These are phyloP conservation scores for Lachnellula hyalina DNA, from an alignment of 2,329 filamentous ascomycete species.

Conservation along the genomic window DNA sequence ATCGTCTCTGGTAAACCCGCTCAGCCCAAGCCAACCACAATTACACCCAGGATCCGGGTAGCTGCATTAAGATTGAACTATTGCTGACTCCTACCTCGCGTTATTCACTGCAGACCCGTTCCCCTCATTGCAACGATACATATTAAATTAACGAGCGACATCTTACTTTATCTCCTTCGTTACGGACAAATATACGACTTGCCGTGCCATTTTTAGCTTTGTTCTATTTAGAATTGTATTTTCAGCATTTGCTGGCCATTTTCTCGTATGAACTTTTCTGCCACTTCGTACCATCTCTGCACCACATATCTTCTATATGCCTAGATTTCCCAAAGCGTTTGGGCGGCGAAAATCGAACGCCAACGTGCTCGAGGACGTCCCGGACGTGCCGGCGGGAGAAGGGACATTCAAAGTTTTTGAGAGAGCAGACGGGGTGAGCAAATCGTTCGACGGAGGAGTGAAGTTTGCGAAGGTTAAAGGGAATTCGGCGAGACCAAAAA, in stretches of 20 bases:
- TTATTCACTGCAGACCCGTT: conserved; percentile 21
- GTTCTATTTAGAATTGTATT: neutral
- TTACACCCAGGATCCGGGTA: conserved; percentile 16
- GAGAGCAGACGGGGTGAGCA: conserved; percentile 20
- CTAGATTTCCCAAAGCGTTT: conserved; percentile 32
- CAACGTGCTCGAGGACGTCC: conserved; percentile 26
- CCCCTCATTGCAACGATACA: conserved; percentile 20
- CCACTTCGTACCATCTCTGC: conserved; percentile 3
- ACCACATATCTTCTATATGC: conserved; percentile 28
- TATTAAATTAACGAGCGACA: conserved; percentile 6
- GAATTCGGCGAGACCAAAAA: conserved; percentile 16
- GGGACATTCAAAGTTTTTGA: conserved; percentile 33
- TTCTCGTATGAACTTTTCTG: conserved; percentile 6
- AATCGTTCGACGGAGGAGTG: conserved; percentile 30
- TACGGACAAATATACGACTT: conserved; percentile 8
- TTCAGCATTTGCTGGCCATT: neutral
- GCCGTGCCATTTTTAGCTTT: neutral
- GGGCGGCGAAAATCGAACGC: conserved; percentile 31
- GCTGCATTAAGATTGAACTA: conserved; percentile 20
- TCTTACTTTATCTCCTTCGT: conserved; percentile 7
- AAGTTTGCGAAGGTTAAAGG: conserved; percentile 23
- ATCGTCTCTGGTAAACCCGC: conserved; percentile 3
- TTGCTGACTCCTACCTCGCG: conserved; percentile 23
- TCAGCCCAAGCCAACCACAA: conserved; percentile 9
- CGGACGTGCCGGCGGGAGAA: conserved; percentile 20